Percentiles rank a stretch among this genome's conserved stretches.
These are phyloP conservation scores for Acephala macrosclerotiorum DNA, from an alignment of 2,329 filamentous ascomycete species.

Conservation along the genomic window DNA sequence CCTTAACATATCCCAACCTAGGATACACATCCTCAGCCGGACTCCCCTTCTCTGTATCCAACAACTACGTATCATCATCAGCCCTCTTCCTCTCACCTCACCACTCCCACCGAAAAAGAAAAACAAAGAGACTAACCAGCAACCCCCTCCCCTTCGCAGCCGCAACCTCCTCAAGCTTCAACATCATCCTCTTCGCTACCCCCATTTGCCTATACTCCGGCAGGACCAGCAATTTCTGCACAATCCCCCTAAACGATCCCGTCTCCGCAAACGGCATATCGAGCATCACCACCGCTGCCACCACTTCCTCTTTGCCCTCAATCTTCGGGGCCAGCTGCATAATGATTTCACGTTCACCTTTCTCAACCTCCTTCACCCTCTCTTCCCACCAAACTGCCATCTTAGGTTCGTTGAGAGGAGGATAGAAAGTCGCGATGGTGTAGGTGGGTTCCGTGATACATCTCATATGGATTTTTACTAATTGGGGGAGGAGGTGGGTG, in stretches of 20 bases:
- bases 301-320: slow-evolving; percentile 47
- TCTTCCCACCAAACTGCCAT: slow-evolving; percentile 65
- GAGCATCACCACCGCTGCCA: slow-evolving; percentile 65
- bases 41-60: slow-evolving; percentile 60
- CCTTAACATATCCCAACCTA: slow-evolving; percentile 61
- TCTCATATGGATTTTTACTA: slow-evolving; percentile 64
- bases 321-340: slow-evolving; percentile 53
- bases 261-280: slow-evolving; percentile 60
- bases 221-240: slow-evolving; percentile 66
- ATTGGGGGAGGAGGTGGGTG: slow-evolving; percentile 59
- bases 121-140: slow-evolving; percentile 54
- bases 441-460: slow-evolving; percentile 63
- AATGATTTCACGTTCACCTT: slow-evolving; percentile 58
- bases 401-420: slow-evolving; percentile 63
- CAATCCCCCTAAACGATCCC: slow-evolving; percentile 58
- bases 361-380: slow-evolving; percentile 55
- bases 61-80: slow-evolving; percentile 48
- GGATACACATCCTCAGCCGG: slow-evolving; percentile 61
- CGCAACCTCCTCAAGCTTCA: slow-evolving; percentile 62
- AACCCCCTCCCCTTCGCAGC: slow-evolving; percentile 55
- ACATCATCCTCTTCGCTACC: slow-evolving; percentile 59
- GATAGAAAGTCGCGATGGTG: slow-evolving; percentile 64
- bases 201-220: slow-evolving; percentile 58
- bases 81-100: slow-evolving; percentile 21
- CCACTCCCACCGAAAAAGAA: background rate